A percentile compares a stretch with the other conserved stretches of the same genome.
phyloP scores from a whole-genome alignment of 176 grass and related monocot species.

The Otatea glauca region DNA sequence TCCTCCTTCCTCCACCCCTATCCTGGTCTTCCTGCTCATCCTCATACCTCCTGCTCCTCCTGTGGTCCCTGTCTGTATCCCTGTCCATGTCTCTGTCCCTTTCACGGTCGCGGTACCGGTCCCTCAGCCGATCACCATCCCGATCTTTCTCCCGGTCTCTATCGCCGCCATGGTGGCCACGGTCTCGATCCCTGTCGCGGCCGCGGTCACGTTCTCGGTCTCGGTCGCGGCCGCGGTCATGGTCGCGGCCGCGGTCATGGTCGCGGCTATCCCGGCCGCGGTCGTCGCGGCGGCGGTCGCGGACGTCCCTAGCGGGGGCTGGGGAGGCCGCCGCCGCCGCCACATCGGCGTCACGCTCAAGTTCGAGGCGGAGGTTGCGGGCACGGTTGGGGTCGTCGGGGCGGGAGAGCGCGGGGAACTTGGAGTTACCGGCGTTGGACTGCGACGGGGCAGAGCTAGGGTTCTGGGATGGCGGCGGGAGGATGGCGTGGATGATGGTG shows the following conservation, averaged over 20 bases:
- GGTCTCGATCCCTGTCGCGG: conserved; percentile 43
- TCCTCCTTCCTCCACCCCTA: conserved; percentile 34
- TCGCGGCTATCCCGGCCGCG: conserved; percentile 30
- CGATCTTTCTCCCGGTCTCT: conserved; percentile 46
- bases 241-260: conserved; percentile 44
- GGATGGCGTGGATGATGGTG: conserved; percentile 86
- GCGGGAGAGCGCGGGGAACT: conserved; percentile 69
- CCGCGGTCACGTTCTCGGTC: conserved; percentile 8
- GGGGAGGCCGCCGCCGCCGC: conserved; percentile 5
- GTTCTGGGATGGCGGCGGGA: conserved; percentile 52
- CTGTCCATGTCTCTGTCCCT: conserved; percentile 47
- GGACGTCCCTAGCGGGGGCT: conserved; percentile 9
- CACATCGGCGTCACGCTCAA: conserved; percentile 61
- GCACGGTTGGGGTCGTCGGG: conserved; percentile 70
- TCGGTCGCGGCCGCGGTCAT: conserved; percentile 30
- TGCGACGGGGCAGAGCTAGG: conserved; percentile 42
- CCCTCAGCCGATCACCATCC: conserved; percentile 37
- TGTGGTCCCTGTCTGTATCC: conserved; percentile 34
- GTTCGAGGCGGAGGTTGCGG: conserved; percentile 70
- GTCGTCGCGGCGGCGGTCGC: conserved; percentile 37
- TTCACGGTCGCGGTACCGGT: conserved; percentile 32
- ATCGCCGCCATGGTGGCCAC: conserved; percentile 38
- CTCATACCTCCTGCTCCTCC: conserved; percentile 54
- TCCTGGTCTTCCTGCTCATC: conserved; percentile 53
- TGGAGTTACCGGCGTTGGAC: conserved; percentile 26